Percentiles rank a stretch among this genome's conserved stretches.
phyloP scores from a whole-genome alignment of 768 basidiomycete genomes.

The Amyloporia xantha region DNA sequence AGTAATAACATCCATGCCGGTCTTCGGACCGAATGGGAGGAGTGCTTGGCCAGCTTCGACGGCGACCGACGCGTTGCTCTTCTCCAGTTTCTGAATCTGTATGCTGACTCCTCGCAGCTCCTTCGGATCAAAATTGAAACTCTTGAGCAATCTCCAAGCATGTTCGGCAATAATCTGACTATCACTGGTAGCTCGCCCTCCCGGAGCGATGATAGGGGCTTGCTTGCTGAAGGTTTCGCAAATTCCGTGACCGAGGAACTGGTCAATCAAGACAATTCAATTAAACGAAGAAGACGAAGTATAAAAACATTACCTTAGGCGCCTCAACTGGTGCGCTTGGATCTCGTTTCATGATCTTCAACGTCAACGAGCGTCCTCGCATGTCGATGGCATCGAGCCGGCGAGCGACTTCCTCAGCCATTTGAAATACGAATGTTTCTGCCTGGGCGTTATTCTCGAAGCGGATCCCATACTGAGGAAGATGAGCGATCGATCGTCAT shows the following conservation, averaged over 20 bases:
- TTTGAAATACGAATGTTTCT: slow-evolving; percentile 66
- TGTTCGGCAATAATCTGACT: slow-evolving; percentile 63
- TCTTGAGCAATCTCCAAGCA: slow-evolving; percentile 68
- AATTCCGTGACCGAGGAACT: slow-evolving; percentile 90
- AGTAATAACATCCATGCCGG: neutral
- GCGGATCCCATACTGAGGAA: slow-evolving; percentile 82
- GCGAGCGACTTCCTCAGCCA: slow-evolving; percentile 72
- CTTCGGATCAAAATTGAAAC: slow-evolving; percentile 70
- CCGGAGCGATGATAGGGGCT: slow-evolving; percentile 46
- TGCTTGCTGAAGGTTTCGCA: slow-evolving; percentile 83
- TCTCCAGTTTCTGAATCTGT: slow-evolving; percentile 85
- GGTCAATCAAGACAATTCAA: slow-evolving; percentile 5
- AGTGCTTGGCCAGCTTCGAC: slow-evolving; percentile 49
- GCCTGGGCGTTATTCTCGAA: slow-evolving; percentile 82
- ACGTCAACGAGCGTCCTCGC: slow-evolving; percentile 67
- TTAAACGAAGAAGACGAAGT: too few relatives aligned
- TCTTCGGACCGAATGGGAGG: slow-evolving; percentile 47
- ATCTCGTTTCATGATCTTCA: slow-evolving; percentile 88
- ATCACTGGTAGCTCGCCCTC: slow-evolving; percentile 70
- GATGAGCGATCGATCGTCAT: slow-evolving; percentile 7
- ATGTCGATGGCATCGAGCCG: slow-evolving; percentile 63
- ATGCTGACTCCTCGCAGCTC: slow-evolving; percentile 93
- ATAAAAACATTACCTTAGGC: slow-evolving; percentile 58
- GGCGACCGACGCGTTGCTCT: slow-evolving; percentile 25
- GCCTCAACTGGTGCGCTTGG: slow-evolving; percentile 82